Base-by-base conservation (phyloP, 495 filamentous ascomycete genomes). In the Podospora conica region DNA sequence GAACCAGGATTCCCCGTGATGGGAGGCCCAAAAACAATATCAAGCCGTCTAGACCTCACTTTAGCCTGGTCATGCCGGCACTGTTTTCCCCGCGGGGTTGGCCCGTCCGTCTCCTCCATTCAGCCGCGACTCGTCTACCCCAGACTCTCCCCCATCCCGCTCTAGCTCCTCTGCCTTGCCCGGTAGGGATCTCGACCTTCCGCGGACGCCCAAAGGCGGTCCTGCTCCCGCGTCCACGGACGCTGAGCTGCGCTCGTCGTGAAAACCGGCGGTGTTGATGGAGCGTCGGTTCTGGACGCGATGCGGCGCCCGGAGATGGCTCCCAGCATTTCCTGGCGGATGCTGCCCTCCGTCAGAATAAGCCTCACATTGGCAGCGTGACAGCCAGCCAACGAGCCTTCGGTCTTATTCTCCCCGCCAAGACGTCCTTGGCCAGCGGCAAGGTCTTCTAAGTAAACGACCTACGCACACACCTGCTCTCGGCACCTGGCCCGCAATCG, bases 291-390 rank as follows among this genome's bases (percentile, higher is more conserved):
- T n/a, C 40, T 48, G 40, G 40, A 8, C 33, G 40, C 40, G 40
- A 48, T 48, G 25, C 25, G n/a, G n/a, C n/a, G n/a, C n/a, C n/a
- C n/a, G n/a, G n/a, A n/a, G n/a, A n/a, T n/a, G n/a, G n/a, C 25
- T 27, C 25, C 25, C 6, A 27, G 2, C 25, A 27, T 27, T 27
- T 27, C 25, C 25, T 27, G 25, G 25, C 59, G 55, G 48, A 4
- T 48, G 53, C 58, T 53, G n/a, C 23, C 58, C 59, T 66, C 65
- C 65, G 65, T 22, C 65, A 27, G 24, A 61, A 66, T 66, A 61
- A 57, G 53, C 53, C 22, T 40, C 28, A 58, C 28, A 21, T n/a
- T 56, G 59, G 33, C 63, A 64, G 22, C 21, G 63, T 64, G 63
- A 28, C 63, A 58, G 55, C 29, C n/a, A 22, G 62, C 29, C 57